Percentiles rank a stretch among this genome's conserved stretches.
phyloP scores from a whole-genome alignment of 208 protist species.

The Acanthamoeba healyi region DNA sequence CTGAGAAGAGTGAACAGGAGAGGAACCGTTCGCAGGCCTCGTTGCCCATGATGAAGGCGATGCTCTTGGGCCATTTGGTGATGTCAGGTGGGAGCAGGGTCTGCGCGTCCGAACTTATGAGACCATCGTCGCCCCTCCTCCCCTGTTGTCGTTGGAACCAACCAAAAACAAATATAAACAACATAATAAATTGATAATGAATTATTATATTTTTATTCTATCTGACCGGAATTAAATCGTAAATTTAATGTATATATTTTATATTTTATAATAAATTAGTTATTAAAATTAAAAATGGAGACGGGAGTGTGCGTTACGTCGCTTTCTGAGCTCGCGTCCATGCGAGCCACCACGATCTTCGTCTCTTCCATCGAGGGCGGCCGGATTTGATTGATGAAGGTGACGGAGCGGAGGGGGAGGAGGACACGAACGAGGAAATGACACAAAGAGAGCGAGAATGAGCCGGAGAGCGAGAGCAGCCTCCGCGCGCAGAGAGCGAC shows the following conservation, averaged over 20 bases:
- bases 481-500: neutral
- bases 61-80: slow-evolving; percentile 72
- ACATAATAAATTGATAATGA: neutral
- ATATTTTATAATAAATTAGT: neutral
- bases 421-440: too few species aligned
- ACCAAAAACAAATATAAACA: neutral
- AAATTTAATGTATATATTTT: too few species aligned
- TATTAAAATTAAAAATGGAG: neutral
- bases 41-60: slow-evolving; percentile 80
- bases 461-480: neutral
- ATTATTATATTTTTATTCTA: too few species aligned
- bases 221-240: too few species aligned
- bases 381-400: too few species aligned
- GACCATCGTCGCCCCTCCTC: neutral
- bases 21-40: slow-evolving; percentile 79
- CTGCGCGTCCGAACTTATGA: neutral
- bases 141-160: too few species aligned
- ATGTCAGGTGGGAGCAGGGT: slow-evolving; percentile 10
- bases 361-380: slow-evolving; percentile 55
- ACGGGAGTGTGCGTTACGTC: neutral
- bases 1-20: neutral
- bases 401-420: neutral
- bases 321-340: slow-evolving; percentile 9
- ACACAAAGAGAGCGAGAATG: neutral
- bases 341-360: slow-evolving; percentile 11